Conservation (phyloP, 352 stramenopile genomes). For the Phytophthora nicotianae region DNA sequence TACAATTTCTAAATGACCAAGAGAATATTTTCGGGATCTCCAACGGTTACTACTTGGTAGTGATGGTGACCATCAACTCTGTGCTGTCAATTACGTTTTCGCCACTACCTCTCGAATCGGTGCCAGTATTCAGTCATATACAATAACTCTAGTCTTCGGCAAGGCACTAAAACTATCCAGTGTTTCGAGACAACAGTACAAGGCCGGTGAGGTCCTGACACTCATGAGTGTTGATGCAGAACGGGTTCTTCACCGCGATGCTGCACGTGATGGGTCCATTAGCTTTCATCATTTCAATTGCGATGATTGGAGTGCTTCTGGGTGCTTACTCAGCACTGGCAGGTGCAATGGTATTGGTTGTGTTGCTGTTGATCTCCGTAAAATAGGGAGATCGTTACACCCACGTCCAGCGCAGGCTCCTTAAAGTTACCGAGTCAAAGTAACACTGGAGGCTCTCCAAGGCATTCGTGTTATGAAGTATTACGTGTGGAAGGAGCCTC, state of each 20-base stretch:
- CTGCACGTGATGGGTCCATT: too few relatives aligned
- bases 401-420: too few relatives aligned
- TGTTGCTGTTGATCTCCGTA: too few relatives aligned
- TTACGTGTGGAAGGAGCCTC: too few relatives aligned
- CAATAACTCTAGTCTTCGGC: constrained; percentile 40
- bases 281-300: too few relatives aligned
- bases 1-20: neutral
- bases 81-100: constrained; percentile 36
- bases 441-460: too few relatives aligned
- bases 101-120: constrained; percentile 33
- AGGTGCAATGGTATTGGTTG: too few relatives aligned
- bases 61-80: neutral
- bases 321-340: too few relatives aligned
- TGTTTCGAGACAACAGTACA: constrained; percentile 35
- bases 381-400: too few relatives aligned
- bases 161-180: constrained; percentile 67
- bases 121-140: constrained; percentile 38
- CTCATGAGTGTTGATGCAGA: neutral
- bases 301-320: too few relatives aligned
- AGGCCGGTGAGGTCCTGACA: constrained; percentile 40
- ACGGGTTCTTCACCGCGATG: constrained; percentile 29
- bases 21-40: neutral
- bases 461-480: too few relatives aligned
- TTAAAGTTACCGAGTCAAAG: too few relatives aligned
- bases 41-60: neutral